Conservation (phyloP, 2,329 filamentous ascomycete species). For the Aspergillus transmontanensis region DNA sequence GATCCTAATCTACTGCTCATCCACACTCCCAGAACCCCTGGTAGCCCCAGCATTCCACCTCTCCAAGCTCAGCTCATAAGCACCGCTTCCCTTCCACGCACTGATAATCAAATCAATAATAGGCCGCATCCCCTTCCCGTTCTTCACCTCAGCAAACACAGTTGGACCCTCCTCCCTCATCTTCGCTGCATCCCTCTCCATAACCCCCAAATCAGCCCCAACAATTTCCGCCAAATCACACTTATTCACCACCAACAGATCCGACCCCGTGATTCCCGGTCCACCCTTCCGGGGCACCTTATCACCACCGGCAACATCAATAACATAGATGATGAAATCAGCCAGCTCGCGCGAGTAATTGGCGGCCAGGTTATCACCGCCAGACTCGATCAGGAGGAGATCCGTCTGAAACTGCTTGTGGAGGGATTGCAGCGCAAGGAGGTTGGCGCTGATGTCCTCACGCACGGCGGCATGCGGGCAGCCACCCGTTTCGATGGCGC, state of each 20-base stretch:
- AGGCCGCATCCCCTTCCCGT: slow-evolving; percentile 78
- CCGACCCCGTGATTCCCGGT: slow-evolving; percentile 94
- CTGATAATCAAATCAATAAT: slow-evolving; percentile 87
- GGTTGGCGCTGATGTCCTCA: slow-evolving; percentile 93
- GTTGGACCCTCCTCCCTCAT: slow-evolving; percentile 96
- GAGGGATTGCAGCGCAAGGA: slow-evolving; percentile 86
- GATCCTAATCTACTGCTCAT: slow-evolving; percentile 6
- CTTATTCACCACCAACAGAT: slow-evolving; percentile 94
- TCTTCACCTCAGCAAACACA: slow-evolving; percentile 97
- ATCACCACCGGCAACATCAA: slow-evolving; percentile 93
- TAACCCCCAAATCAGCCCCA: slow-evolving; percentile 85
- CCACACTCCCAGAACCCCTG: slow-evolving; percentile 37
- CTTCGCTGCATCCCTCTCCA: slow-evolving; percentile 92
- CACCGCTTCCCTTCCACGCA: slow-evolving; percentile 90
- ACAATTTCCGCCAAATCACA: slow-evolving; percentile 89
- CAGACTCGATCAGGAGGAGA: slow-evolving; percentile 89
- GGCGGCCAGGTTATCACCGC: slow-evolving; percentile 93
- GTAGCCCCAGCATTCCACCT: slow-evolving; percentile 47
- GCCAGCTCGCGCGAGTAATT: slow-evolving; percentile 96
- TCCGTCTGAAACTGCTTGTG: slow-evolving; percentile 80
- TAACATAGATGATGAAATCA: slow-evolving; percentile 98
- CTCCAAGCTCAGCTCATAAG: slow-evolving; percentile 52
- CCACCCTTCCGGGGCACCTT: slow-evolving; percentile 96
- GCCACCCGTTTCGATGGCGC: slow-evolving; percentile 95
- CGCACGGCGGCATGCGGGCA: slow-evolving; percentile 96